Conservation (phyloP, 1,284 basidiomycete genomes). For the Leccinum fallax region DNA sequence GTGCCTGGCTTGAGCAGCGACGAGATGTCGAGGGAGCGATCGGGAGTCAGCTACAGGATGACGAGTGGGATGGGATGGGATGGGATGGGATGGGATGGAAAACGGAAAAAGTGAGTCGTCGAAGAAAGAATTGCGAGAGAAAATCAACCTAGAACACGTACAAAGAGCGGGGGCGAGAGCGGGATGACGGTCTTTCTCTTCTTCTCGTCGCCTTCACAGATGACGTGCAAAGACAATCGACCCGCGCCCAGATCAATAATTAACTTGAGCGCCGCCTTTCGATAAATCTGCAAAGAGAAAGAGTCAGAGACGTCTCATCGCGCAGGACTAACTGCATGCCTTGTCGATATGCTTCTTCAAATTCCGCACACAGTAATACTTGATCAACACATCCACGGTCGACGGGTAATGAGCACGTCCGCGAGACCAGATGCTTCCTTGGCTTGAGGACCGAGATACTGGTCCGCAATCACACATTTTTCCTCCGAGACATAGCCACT, state of each 20-base stretch:
- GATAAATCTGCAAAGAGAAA: too few relatives aligned
- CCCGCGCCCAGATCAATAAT: background rate
- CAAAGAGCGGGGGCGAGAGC: slow-evolving; percentile 33
- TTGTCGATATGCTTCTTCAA: too few relatives aligned
- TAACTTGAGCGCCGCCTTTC: too few relatives aligned
- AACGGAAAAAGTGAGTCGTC: background rate
- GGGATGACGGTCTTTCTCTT: slow-evolving; percentile 14
- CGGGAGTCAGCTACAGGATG: slow-evolving; percentile 26
- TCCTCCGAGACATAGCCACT: slow-evolving; percentile 97
- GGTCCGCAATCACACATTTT: slow-evolving; percentile 90
- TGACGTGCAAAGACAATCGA: slow-evolving; percentile 21
- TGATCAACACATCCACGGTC: too few relatives aligned
- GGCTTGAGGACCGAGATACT: slow-evolving; percentile 93
- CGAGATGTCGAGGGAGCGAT: slow-evolving; percentile 34
- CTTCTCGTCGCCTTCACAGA: background rate
- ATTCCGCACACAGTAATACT: too few relatives aligned
- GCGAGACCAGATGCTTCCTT: slow-evolving; percentile 85
- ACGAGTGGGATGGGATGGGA: background rate
- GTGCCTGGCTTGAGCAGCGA: slow-evolving; percentile 23
- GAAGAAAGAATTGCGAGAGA: background rate
- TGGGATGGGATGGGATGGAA: background rate
- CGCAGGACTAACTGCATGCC: too few relatives aligned
- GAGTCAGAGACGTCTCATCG: too few relatives aligned
- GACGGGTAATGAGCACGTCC: too few relatives aligned
- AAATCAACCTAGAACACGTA: slow-evolving; percentile 10